Evolutionary conservation across 345 rosid species (phyloP), one percentile per base, ranked within the genome.

Genomic region (Theobroma cacao): DNA sequence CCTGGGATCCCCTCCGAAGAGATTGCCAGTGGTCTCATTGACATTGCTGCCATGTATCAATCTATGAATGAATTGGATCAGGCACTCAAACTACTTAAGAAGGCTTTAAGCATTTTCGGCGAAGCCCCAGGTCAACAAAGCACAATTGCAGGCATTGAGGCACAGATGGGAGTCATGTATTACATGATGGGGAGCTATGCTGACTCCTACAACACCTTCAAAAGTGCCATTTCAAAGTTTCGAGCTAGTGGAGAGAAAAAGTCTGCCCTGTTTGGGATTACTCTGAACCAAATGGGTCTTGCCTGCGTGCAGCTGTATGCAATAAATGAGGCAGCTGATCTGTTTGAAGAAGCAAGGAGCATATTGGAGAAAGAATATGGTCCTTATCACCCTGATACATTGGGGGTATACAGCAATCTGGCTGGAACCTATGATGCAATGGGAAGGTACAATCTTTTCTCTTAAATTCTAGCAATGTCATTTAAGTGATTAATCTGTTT

Each of bases 341-440:
- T 90, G 73, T 96, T 96, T 3, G 97, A 96, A 87, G 97, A 96
- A 82, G 97, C 99, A 20, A 90, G 93, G 79, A 82, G 79, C 77
- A 86, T 96, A 34, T 81, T 96, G 56, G 97, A 96, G 86, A 88
- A 86, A 84, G 99, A 92, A 84, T 88, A 84, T 48, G 98, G 99
- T 53, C 94, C 98, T n/a, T 88, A 86, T 84, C 99, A 96, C 89
- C 90, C 96, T 0, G 97, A 96, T 63, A 96, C 99, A 0, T 85
- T 94, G 64, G 97, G 91, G 18, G 97, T 94, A 13, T 94, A 94
- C 72, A 93, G 97, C 89, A 96, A 96, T 63, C 93, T 96, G 9
- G 98, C 99, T 8, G 98, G 99, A 45, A 94, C 97, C 14, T 96
- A 94, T 80, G 99, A 96, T 80, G 99, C 99, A 38, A 92, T 96